Conservation (phyloP, 768 basidiomycete genomes). For the Nidularia pulvinata region DNA sequence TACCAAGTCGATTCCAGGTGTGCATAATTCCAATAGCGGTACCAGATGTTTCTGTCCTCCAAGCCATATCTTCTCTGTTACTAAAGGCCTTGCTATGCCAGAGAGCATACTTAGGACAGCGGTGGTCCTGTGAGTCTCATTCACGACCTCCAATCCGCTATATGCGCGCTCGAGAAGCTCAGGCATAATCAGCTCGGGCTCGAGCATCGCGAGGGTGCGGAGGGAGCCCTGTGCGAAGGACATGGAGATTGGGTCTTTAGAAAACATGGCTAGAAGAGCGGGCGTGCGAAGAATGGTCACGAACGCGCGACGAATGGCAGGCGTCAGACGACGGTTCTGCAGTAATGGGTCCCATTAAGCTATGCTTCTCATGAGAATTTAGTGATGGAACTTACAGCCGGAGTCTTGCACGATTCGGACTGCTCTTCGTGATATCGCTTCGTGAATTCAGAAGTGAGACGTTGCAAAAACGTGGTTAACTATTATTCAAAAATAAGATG, state of each 20-base stretch:
- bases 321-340: slow-evolving; percentile 78
- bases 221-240: slow-evolving; percentile 81
- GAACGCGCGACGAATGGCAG: slow-evolving; percentile 78
- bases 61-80: slow-evolving; percentile 77
- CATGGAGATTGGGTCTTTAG: slow-evolving; percentile 81
- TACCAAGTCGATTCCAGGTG: slow-evolving; percentile 92
- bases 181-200: slow-evolving; percentile 87
- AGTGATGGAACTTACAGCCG: slow-evolving; percentile 42
- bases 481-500: slow-evolving; percentile 17
- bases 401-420: slow-evolving; percentile 75
- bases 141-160: slow-evolving; percentile 87
- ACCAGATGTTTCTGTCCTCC: slow-evolving; percentile 88
- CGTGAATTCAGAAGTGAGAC: slow-evolving; percentile 72
- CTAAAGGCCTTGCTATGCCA: slow-evolving; percentile 72
- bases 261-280: slow-evolving; percentile 88
- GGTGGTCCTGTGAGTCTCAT: slow-evolving; percentile 94
- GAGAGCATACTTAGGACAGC: slow-evolving; percentile 87
- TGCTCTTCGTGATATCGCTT: slow-evolving; percentile 84
- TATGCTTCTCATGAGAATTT: too few relatives aligned
- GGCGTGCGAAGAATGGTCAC: slow-evolving; percentile 83
- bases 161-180: slow-evolving; percentile 91
- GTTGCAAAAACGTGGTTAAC: slow-evolving; percentile 74
- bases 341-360: too few relatives aligned
- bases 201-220: slow-evolving; percentile 74
- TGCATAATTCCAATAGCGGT: slow-evolving; percentile 83